Evolutionary conservation across 2,329 filamentous ascomycete genomes (phyloP).

Genomic region (Colletotrichum eleusines): DNA sequence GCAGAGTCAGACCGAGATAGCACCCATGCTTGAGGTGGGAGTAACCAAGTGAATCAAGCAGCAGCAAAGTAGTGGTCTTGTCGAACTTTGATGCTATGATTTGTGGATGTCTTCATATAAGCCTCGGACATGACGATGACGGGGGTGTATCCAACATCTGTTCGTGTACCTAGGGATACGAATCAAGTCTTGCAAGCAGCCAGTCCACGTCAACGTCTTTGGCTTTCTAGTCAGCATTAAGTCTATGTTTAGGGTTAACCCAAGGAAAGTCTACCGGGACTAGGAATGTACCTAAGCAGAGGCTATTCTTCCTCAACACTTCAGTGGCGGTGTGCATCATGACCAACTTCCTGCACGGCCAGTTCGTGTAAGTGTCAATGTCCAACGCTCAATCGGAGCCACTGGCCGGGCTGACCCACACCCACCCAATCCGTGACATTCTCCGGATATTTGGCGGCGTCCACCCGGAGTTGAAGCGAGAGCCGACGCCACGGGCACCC

Average conservation of each 20-base stretch:
- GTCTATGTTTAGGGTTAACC: not conserved
- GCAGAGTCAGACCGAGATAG: slow-evolving; percentile 21
- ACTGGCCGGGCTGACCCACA: not conserved
- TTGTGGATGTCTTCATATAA: not conserved
- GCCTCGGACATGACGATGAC: not conserved
- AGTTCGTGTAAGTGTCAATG: not conserved
- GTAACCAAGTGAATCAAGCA: not conserved
- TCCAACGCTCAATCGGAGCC: not conserved
- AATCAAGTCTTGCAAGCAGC: not conserved
- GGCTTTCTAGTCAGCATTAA: not conserved
- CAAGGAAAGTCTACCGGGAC: not conserved
- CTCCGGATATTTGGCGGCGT: slow-evolving; percentile 33
- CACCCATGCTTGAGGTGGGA: slow-evolving; percentile 13
- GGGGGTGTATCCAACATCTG: not conserved
- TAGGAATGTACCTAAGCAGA: not conserved
- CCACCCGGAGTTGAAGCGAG: slow-evolving; percentile 40
- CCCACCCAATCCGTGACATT: not conserved
- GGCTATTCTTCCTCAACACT: too few relatives aligned
- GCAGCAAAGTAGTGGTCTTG: not conserved
- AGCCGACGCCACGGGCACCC: slow-evolving; percentile 7
- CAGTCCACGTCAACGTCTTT: not conserved
- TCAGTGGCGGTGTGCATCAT: slow-evolving; percentile 2
- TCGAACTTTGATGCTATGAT: not conserved
- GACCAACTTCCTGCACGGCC: not conserved
- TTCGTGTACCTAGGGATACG: not conserved